Conservation (phyloP, 2,329 filamentous ascomycete genomes). For the Colletotrichum sp. region DNA sequence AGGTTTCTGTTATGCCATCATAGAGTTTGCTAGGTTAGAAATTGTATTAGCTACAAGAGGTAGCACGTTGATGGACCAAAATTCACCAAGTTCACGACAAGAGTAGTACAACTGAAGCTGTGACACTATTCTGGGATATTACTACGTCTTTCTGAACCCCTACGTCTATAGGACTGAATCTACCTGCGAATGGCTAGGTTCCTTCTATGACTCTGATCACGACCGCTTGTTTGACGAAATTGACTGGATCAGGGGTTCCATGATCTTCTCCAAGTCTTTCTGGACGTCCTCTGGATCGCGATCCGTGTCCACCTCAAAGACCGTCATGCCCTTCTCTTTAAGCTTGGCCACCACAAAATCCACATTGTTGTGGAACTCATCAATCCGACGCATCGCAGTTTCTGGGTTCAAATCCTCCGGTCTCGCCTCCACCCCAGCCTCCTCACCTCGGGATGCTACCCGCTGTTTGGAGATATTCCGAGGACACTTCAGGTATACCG, state of each 20-base stretch:
- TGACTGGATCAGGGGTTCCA: not conserved
- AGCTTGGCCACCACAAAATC: not conserved
- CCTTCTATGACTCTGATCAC: not conserved
- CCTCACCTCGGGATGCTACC: not conserved
- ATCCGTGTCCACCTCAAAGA: not conserved
- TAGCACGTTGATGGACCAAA: no score
- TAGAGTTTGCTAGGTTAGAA: not conserved
- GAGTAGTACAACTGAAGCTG: not conserved
- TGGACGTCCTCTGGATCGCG: not conserved
- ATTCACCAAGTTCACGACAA: no score
- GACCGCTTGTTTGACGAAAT: not conserved
- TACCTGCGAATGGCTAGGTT: not conserved
- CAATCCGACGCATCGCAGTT: not conserved
- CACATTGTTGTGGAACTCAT: not conserved
- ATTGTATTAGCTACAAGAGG: no score
- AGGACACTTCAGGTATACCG: not conserved
- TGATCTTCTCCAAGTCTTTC: not conserved
- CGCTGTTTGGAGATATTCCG: not conserved
- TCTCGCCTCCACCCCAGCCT: not conserved
- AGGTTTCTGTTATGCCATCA: not conserved
- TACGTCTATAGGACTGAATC: not conserved
- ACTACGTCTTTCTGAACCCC: rapidly evolving
- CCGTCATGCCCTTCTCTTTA: not conserved
- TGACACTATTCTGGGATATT: not conserved
- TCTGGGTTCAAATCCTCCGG: not conserved